Evolutionary conservation across 345 rosid genomes (phyloP).

Genomic region (Ceriops decandra): DNA sequence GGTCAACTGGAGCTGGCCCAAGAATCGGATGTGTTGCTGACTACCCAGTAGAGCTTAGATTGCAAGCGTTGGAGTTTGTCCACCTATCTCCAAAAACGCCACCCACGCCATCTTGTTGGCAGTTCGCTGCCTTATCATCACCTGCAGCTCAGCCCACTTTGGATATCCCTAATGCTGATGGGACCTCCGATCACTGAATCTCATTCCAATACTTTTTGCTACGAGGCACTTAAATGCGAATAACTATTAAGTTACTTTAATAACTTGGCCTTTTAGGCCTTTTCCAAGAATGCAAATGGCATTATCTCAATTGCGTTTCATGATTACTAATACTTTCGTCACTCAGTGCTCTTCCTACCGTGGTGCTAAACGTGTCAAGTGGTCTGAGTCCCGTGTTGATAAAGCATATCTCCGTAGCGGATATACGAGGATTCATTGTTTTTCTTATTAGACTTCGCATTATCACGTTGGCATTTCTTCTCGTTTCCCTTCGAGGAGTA

Average conservation of each 20-base stretch:
- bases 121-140: conserved; percentile 15
- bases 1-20: conserved; percentile 87
- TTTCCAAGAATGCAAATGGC: neutral
- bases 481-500: too few species aligned
- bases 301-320: neutral
- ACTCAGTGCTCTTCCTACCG: too few species aligned
- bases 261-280: neutral
- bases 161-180: conserved; percentile 6
- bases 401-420: too few species aligned
- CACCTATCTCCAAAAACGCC: conserved; percentile 61
- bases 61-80: conserved; percentile 81
- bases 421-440: too few species aligned
- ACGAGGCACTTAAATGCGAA: conserved; percentile 5
- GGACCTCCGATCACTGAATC: conserved; percentile 5
- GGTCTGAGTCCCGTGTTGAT: too few species aligned
- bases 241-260: neutral
- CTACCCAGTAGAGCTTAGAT: conserved; percentile 67
- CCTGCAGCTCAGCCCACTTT: conserved; percentile 15
- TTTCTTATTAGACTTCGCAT: too few species aligned
- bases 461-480: too few species aligned
- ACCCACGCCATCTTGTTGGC: conserved; percentile 22
- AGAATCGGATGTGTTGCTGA: conserved; percentile 88
- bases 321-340: too few species aligned
- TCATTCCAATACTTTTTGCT: neutral
- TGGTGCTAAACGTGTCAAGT: too few species aligned